Conservation (phyloP, 345 rosid genomes). For the thale cress (Arabidopsis thaliana) region TAIR10.1 NC_003071.7:19386501-19387000, state of each 20-base stretch:
- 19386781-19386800: too few relatives aligned
- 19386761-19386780: too few relatives aligned
- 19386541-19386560: too few relatives aligned
- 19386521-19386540: neutral
- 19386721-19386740: neutral
- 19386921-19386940: neutral
- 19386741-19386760: too few relatives aligned
- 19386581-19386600: too few relatives aligned
- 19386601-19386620: neutral
- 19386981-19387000: neutral
- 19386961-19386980: neutral
- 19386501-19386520: neutral
- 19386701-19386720: neutral
- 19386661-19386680: neutral
- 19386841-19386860: neutral
- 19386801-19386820: neutral
- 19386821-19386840: neutral
- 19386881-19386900: constrained; percentile 16
- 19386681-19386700: neutral
- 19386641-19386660: neutral
- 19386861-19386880: neutral
- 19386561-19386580: too few relatives aligned
- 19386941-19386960: neutral
- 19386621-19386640: neutral
- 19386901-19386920: neutral